phyloP scores from a whole-genome alignment of 306 rosid species.

The Hippophae rhamnoides region DNA sequence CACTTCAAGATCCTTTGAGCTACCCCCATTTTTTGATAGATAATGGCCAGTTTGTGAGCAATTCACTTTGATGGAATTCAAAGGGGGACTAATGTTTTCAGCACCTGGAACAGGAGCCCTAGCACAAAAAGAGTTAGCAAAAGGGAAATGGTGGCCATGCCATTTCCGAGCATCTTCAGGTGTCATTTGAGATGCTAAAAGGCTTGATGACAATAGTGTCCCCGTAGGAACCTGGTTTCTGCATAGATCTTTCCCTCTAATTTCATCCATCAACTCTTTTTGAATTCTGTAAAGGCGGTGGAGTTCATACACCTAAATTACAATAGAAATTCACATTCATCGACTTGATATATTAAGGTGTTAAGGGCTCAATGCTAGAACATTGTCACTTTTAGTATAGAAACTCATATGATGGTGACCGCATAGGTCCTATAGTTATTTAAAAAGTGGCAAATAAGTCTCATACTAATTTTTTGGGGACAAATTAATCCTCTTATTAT shows the following conservation, averaged over 20 bases:
- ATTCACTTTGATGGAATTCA: constrained; percentile 43
- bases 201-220: constrained; percentile 51
- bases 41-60: constrained; percentile 29
- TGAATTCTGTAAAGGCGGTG: constrained; percentile 85
- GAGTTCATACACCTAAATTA: constrained; percentile 67
- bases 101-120: constrained; percentile 41
- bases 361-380: not conserved
- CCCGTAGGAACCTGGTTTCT: constrained; percentile 43
- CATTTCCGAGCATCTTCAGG: constrained; percentile 49
- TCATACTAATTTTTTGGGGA: too few relatives aligned
- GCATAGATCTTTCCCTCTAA: constrained; percentile 47
- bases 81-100: constrained; percentile 62
- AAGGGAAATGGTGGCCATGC: constrained; percentile 42
- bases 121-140: constrained; percentile 40
- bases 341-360: not conserved
- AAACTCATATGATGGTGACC: too few relatives aligned
- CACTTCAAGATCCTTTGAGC: constrained; percentile 55
- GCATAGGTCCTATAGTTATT: too few relatives aligned
- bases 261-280: constrained; percentile 77
- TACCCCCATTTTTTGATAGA: constrained; percentile 49
- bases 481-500: too few relatives aligned
- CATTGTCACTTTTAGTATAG: too few relatives aligned
- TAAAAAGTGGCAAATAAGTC: too few relatives aligned
- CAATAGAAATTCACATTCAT: constrained; percentile 13
- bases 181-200: constrained; percentile 56